Percentiles rank a stretch among this genome's conserved stretches.
phyloP scores from a whole-genome alignment of 1,284 basidiomycete genomes.

The Bjerkandera adusta region DNA sequence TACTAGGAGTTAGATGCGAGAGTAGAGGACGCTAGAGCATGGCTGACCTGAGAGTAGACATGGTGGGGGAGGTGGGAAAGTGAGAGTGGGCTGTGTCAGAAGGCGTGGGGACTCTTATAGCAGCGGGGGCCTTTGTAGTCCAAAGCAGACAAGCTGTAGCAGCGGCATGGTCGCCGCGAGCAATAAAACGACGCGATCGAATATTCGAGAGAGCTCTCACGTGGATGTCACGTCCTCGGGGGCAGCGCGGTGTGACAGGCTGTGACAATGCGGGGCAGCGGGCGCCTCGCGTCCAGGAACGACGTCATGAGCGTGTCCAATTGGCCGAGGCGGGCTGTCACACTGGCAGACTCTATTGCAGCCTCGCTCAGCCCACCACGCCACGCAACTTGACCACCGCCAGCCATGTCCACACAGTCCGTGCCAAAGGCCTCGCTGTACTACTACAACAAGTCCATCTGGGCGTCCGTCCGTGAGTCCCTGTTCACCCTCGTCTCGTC shows the following conservation, averaged over 20 bases:
- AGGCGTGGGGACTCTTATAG: too few relatives aligned
- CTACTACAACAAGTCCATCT: slow-evolving; percentile 52
- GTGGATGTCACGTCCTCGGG: slow-evolving; percentile 16
- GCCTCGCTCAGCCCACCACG: too few relatives aligned
- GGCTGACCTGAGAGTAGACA: slow-evolving; percentile 14
- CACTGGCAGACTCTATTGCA: too few relatives aligned
- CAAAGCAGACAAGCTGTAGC: too few relatives aligned
- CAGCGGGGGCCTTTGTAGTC: too few relatives aligned
- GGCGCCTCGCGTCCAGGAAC: neutral
- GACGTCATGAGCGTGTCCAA: slow-evolving; percentile 10
- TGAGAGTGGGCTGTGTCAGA: too few relatives aligned
- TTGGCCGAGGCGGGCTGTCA: too few relatives aligned
- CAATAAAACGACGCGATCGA: slow-evolving; percentile 9
- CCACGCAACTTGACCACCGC: too few relatives aligned
- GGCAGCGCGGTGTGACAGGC: slow-evolving; percentile 2
- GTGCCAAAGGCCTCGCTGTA: slow-evolving; percentile 36
- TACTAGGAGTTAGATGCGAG: slow-evolving; percentile 6
- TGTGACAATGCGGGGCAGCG: slow-evolving; percentile 1
- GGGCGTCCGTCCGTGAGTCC: slow-evolving; percentile 60
- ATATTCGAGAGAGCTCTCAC: slow-evolving; percentile 24
- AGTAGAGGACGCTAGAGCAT: too few relatives aligned
- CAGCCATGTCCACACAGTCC: slow-evolving; percentile 17
- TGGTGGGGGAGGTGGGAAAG: slow-evolving; percentile 1
- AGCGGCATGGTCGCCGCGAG: too few relatives aligned
- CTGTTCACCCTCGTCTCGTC: neutral